Evolutionary conservation across 805 yeast genomes (phyloP), one percentile per base, ranked within the genome.

Genomic region (Clavispora santaluciae): DNA sequence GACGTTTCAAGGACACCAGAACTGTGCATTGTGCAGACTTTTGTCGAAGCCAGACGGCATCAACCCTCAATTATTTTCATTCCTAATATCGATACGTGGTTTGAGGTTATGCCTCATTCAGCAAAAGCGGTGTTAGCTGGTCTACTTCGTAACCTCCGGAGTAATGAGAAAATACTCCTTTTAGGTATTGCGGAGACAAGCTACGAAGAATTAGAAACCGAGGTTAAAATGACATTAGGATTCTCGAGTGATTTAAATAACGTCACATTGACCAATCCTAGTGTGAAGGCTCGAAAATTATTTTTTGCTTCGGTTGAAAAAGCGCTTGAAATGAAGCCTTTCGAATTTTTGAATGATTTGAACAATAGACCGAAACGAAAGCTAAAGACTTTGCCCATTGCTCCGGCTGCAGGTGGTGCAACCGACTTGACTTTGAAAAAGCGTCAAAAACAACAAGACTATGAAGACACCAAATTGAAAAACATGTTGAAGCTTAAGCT

Each of bases 11-110:
- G 86, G 52, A 78, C 95, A 0, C 81, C 91, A 1, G 99, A 93
- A 59, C 83, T 87, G 55, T 75, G 85, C 1, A 73, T 89, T 16
- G 86, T 91, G 22, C 96, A 87, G 56, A 73, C 85, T 30, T 83
- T 93, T 54, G 70, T 84, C 17, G 99, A 93, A 62, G 93, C 95
- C 5, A 77, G 86, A 48, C 77, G 95, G 55, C 95, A 91, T 48
- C 84, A 85, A 44, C 99, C 98, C 0, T 77, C 95, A 7, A 82
- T 93, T 12, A 65, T 93, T 2, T 84, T 77, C 57, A 77, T 93
- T 38, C 96, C 98, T 3, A 84, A 85, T 54, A 65, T 88, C 38
- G 88, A 88, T 43, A 75, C 81, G 8, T 88, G 96, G 89, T 68
- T 73, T 40, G 71, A 66, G 9, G 81, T 86, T 4, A 74, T 86